Evolutionary conservation across 2,329 filamentous ascomycete genomes (phyloP), one percentile per base, ranked within the genome.

Genomic region (Phoma herbarum): DNA sequence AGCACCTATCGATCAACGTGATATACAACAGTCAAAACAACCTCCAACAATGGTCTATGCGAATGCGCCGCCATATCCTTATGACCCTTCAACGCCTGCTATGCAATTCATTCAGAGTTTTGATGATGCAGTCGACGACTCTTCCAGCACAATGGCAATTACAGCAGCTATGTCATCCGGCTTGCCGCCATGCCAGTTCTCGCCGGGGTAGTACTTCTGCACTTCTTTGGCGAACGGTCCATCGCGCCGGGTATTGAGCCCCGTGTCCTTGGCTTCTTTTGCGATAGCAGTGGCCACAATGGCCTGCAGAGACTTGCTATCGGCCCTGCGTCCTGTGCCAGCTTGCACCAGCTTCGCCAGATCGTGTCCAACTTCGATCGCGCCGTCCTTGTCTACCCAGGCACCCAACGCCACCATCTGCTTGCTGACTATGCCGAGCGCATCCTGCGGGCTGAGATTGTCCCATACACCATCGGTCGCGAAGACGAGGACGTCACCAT

Each of bases 401-500:
- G 91, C 93, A 3, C 90, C 89, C 4, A 83, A 81, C 14, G 84
- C 81, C 31, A 88, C 82, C 92, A 99, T 96, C 26, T 88, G 83
- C 47, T 85, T 83, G 65, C 89, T 94, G 25, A 94, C 88, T 51
- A 96, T 87, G 59, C 88, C 86, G 12, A 99, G 84, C 28, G 96
- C 89, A 66, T 99, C 93, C 72, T 96, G 91, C 70, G 93, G 90
- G 72, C 92, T 95, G 29, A 99, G 83, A 69, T 99, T 99, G 77
- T 99, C 95, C 85, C 95, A 95, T 4, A 98, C 90, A 4, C 95
- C 95, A 77, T 99, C 95, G 0, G 93, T 97, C 1, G 93, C 95
- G 66, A 99, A 90, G 18, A 99, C 80, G n/a, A 98, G 82, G 1
- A 99, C 90, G 74, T 99, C 95, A 20, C 95, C 95, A 76, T 98